Evolutionary conservation across 108 stramenopile genomes (phyloP).

Genomic region (Schizochytrium sp.): DNA sequence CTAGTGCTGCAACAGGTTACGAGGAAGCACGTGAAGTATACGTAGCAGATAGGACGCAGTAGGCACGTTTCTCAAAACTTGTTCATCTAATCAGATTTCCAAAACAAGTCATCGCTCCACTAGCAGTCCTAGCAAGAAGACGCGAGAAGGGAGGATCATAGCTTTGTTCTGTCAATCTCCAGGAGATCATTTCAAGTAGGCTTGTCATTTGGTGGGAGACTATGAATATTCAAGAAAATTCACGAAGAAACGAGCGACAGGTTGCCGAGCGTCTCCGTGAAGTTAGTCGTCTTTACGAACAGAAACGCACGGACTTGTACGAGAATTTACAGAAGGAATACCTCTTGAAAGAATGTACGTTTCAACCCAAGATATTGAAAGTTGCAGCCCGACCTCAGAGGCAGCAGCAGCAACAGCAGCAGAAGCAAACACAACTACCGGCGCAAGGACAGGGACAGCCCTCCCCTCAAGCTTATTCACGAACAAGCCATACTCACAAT

Average conservation of each 20-base stretch:
- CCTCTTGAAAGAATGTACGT: slow-evolving; percentile 39
- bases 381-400: background rate
- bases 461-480: background rate
- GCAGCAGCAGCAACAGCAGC: background rate
- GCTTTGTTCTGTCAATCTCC: too few species aligned
- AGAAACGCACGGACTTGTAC: slow-evolving; percentile 36
- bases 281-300: slow-evolving; percentile 38
- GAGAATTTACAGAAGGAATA: slow-evolving; percentile 36
- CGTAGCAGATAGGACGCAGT: too few species aligned
- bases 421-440: background rate
- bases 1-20: too few species aligned
- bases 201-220: too few species aligned
- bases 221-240: background rate
- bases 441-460: background rate
- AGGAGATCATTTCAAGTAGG: too few species aligned
- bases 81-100: too few species aligned
- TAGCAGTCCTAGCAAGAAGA: too few species aligned
- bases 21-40: too few species aligned
- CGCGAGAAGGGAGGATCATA: too few species aligned
- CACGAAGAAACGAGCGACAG: background rate
- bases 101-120: too few species aligned
- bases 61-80: too few species aligned
- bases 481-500: background rate
- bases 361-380: slow-evolving; percentile 23
- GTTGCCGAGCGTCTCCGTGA: slow-evolving; percentile 15